Evolutionary conservation across 768 basidiomycete species (phyloP).

Genomic region (Mycena indigotica): DNA sequence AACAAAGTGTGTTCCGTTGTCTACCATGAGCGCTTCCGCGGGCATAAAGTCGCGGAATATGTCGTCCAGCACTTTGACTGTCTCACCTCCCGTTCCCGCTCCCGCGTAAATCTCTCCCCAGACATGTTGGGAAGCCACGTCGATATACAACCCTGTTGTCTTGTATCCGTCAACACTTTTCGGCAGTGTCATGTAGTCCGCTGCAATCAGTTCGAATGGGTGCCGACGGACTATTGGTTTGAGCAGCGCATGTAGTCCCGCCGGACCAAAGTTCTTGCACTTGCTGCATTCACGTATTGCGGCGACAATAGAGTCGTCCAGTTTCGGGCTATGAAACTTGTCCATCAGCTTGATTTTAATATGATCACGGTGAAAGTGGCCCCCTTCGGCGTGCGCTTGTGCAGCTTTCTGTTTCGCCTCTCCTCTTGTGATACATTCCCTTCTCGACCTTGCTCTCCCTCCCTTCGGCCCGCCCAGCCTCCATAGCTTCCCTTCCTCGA

Average conservation of each 20-base stretch:
- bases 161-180: constrained; percentile 1
- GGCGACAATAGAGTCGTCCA: constrained; percentile 28
- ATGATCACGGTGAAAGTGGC: constrained; percentile 37
- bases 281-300: constrained; percentile 27
- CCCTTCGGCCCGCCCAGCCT: too few relatives aligned
- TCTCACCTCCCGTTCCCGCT: neutral
- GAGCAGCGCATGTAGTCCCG: constrained; percentile 3
- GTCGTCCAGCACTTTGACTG: neutral
- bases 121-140: neutral
- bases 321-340: constrained; percentile 26
- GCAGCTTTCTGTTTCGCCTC: constrained; percentile 28
- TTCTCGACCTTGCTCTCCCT: too few relatives aligned
- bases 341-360: constrained; percentile 34
- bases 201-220: constrained; percentile 7
- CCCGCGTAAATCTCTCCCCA: neutral
- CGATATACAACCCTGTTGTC: neutral
- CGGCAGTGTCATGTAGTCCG: constrained; percentile 3
- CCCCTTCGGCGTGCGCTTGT: constrained; percentile 24
- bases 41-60: neutral
- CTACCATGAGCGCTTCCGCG: constrained; percentile 3
- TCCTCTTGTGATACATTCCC: constrained; percentile 29
- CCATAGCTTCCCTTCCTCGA: too few relatives aligned
- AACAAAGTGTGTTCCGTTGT: constrained; percentile 6
- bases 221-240: constrained; percentile 9
- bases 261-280: constrained; percentile 13